Base-by-base conservation (phyloP, 1,139 yeast species). In the Magnusiomyces paraingens region DNA sequence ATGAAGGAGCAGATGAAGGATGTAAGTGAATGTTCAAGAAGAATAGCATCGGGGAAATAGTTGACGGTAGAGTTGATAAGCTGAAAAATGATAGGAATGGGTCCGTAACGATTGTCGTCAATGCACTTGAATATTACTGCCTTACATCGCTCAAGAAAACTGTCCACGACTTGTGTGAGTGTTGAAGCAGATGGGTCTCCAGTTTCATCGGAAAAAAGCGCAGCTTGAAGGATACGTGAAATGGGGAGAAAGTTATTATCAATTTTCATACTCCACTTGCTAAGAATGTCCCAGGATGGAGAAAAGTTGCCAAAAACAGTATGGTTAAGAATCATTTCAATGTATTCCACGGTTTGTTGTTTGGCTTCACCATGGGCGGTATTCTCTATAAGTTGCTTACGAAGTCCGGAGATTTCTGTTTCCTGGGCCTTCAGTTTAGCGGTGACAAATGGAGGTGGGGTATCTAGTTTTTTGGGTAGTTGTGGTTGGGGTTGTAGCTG, bases 11-110 rank as follows among this genome's bases (percentile, higher is more conserved):
- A 45, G 32, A 45, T 36, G 32, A n/a, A 45, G 5, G 22, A 11
- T 18, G 18, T 22, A 29, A 45, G 20, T 3, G 14, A 8, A 8
- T 12, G 22, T 8, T 21, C n/a, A 45, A 32, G 15, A 4, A 45
- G 14, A 12, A 29, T 38, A 11, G 20, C 15, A 8, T 29, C 22
- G 39, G 48, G 48, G 40, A 26, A 32, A 32, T 29, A 45, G 14
- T 32, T 32, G 21, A 45, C 14, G 15, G 39, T 29, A 20, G 17
- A 45, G 18, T 26, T 15, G 15, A 45, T 29, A 5, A 45, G 39
- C 40, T 45, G 39, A 3, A 45, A 21, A 29, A 45, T 29, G 11
- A 45, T 20, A 29, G 48, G 48, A 12, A 45, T 45, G n/a, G 48
- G 48, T 5, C 39, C 14, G 20, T 45, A 29, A 15, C 32, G 29